These are phyloP conservation scores for Chaetothyriales sp. DNA, from an alignment of 2,329 filamentous ascomycete genomes.

Conservation along the genomic window DNA sequence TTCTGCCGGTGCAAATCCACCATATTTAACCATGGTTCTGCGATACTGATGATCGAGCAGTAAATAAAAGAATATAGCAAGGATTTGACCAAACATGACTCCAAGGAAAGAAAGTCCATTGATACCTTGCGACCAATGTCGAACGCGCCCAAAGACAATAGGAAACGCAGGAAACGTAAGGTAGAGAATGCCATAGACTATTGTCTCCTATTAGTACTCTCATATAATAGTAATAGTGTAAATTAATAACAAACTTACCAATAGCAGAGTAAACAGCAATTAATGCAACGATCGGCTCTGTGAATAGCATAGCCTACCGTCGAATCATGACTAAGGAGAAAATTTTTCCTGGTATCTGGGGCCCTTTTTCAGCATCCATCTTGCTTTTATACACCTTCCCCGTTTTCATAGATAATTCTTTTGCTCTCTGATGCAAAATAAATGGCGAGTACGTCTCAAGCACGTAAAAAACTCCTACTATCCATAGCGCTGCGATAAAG, in stretches of 20 bases:
- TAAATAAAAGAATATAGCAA: too few species aligned
- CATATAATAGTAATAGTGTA: too few species aligned
- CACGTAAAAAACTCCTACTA: too few species aligned
- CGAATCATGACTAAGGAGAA: conserved; percentile 49
- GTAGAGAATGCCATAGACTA: conserved; percentile 35
- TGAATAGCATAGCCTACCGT: conserved; percentile 56
- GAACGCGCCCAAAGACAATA: conserved; percentile 49
- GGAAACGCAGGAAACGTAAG: conserved; percentile 48
- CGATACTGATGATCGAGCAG: too few species aligned
- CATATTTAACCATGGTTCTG: conserved; percentile 42
- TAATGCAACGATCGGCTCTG: conserved; percentile 48
- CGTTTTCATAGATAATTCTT: conserved; percentile 36
- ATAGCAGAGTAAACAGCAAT: too few species aligned
- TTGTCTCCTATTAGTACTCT: too few species aligned
- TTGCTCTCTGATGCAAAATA: conserved; percentile 36
- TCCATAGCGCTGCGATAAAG: too few species aligned
- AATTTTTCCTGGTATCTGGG: conserved; percentile 26
- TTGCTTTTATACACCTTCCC: conserved; percentile 44
- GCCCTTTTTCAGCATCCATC: conserved; percentile 30
- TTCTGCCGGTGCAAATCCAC: conserved; percentile 47
- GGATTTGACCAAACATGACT: too few species aligned
- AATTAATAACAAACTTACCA: too few species aligned
- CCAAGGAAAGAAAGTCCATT: conserved; percentile 54
- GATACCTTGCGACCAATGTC: conserved; percentile 46
- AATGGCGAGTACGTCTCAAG: conserved; percentile 49